phyloP scores from a whole-genome alignment of 106 monocot species.

The Dactylorhiza incarnata region DNA sequence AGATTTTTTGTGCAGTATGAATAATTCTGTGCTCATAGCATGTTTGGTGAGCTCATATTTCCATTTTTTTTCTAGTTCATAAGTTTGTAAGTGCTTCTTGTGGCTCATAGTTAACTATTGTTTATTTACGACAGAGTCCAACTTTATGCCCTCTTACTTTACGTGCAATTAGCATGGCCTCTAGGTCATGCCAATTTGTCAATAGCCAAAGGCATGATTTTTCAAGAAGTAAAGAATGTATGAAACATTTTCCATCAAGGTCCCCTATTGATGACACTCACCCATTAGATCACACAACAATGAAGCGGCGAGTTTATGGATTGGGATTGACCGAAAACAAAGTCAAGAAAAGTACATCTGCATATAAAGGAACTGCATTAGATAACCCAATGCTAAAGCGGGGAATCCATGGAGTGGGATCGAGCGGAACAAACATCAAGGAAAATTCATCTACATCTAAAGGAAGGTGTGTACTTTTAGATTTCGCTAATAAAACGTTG shows the following conservation, averaged over 20 bases:
- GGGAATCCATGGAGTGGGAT: too few relatives aligned
- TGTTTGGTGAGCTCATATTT: conserved; percentile 37
- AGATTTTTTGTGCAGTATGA: conserved; percentile 34
- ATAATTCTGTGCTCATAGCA: conserved; percentile 32
- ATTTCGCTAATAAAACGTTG: too few relatives aligned
- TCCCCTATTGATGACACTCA: conserved; percentile 14
- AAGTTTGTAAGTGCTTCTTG: background rate
- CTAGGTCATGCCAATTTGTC: conserved; percentile 37
- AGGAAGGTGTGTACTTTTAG: conserved; percentile 16
- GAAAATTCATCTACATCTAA: conserved; percentile 7
- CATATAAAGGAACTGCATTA: too few relatives aligned
- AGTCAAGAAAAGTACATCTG: conserved; percentile 2
- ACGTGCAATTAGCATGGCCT: conserved; percentile 34
- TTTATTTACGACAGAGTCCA: conserved; percentile 24
- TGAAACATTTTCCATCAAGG: conserved; percentile 9
- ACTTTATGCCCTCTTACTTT: conserved; percentile 34
- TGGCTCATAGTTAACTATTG: background rate
- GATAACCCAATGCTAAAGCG: too few relatives aligned
- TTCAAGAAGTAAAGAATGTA: conserved; percentile 18
- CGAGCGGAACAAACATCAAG: too few relatives aligned
- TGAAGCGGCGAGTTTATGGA: conserved; percentile 13
- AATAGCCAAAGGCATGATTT: conserved; percentile 23
- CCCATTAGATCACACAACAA: conserved; percentile 10
- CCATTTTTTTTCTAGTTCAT: background rate
- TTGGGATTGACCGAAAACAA: conserved; percentile 17